Evolutionary conservation across 1,139 yeast genomes (phyloP).

Genomic region (Kodamaea sp.): DNA sequence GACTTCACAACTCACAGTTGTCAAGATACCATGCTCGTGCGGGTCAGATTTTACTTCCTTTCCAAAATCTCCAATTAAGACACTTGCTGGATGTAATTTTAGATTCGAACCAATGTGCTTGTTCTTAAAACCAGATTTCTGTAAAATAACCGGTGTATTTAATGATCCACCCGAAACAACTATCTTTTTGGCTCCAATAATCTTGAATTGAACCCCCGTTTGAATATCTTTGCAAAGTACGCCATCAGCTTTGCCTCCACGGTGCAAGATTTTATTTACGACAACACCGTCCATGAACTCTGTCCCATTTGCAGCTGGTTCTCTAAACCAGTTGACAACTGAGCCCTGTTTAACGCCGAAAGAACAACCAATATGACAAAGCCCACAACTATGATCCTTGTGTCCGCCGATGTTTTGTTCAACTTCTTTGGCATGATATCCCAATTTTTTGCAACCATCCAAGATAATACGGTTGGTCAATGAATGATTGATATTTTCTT

Average conservation of each 20-base stretch:
- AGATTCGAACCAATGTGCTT: constrained; percentile 52
- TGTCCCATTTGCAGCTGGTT: constrained; percentile 48
- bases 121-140: constrained; percentile 52
- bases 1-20: constrained; percentile 47
- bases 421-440: constrained; percentile 39
- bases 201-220: constrained; percentile 30
- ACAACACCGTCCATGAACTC: constrained; percentile 47
- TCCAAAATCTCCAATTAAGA: constrained; percentile 43
- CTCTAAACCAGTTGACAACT: constrained; percentile 49
- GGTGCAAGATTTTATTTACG: constrained; percentile 40
- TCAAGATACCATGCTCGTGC: constrained; percentile 45
- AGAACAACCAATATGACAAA: constrained; percentile 53
- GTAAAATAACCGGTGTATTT: constrained; percentile 49
- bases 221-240: constrained; percentile 32
- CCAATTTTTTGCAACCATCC: constrained; percentile 47
- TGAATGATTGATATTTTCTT: constrained; percentile 44
- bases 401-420: constrained; percentile 53
- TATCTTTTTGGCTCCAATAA: constrained; percentile 46
- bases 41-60: constrained; percentile 33
- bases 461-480: constrained; percentile 44
- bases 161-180: constrained; percentile 51
- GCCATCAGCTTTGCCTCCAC: constrained; percentile 44
- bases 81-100: constrained; percentile 51
- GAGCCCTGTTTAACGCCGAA: constrained; percentile 56
- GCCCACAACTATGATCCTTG: constrained; percentile 46